Evolutionary conservation across 2,329 filamentous ascomycete genomes (phyloP).

Genomic region (Fusarium clavum): DNA sequence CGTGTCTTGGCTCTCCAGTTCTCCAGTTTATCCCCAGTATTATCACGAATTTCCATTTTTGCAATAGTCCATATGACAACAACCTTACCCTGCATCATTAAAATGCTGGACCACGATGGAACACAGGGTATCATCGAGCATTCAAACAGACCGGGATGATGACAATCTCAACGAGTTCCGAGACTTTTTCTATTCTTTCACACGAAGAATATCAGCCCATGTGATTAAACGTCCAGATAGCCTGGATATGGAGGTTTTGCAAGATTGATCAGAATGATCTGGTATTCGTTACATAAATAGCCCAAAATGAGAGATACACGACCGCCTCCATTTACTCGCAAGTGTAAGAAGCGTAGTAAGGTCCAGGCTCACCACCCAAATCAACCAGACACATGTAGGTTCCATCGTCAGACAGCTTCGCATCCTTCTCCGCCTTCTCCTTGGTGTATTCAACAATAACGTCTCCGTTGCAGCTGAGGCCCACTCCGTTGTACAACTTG

Average conservation of each 20-base stretch:
- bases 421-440: constrained; percentile 4
- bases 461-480: neutral
- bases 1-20: neutral
- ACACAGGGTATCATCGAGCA: neutral
- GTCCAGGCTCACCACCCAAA: constrained; percentile 13
- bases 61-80: neutral
- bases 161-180: neutral
- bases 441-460: neutral
- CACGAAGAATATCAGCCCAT: too few species aligned
- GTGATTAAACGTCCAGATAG: neutral
- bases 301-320: neutral
- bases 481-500: constrained; percentile 15
- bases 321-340: neutral
- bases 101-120: too few species aligned
- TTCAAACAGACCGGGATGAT: neutral
- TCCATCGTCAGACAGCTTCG: constrained; percentile 10
- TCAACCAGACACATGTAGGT: constrained; percentile 15
- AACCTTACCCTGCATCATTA: neutral
- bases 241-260: neutral
- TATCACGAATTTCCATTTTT: neutral
- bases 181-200: too few species aligned
- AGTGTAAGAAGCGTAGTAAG: constrained; percentile 16
- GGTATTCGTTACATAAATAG: neutral
- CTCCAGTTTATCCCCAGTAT: neutral
- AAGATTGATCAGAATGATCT: neutral